A percentile compares a stretch with the other conserved stretches of the same genome.
phyloP scores from a whole-genome alignment of 148 eudicot genomes.

The Gaultheria prostrata region DNA sequence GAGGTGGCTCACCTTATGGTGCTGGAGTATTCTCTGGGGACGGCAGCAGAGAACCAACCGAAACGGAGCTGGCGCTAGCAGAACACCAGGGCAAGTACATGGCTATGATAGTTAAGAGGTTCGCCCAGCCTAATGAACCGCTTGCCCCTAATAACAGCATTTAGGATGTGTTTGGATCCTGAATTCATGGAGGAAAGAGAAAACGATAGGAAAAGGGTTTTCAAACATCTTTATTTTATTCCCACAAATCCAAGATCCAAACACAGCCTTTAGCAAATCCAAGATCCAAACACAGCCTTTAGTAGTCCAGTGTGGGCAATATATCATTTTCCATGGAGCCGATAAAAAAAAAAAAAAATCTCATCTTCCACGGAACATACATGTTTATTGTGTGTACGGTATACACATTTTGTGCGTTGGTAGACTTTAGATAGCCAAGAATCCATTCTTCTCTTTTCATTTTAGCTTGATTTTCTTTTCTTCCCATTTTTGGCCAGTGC shows the following conservation, averaged over 20 bases:
- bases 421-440: not conserved
- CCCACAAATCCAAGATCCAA: not conserved
- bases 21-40: constrained; percentile 75
- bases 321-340: not conserved
- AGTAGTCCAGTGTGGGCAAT: not conserved
- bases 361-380: not conserved
- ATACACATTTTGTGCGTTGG: not conserved
- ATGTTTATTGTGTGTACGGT: not conserved
- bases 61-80: constrained; percentile 59
- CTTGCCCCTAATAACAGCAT: not conserved
- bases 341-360: too few relatives aligned
- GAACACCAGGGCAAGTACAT: constrained; percentile 77
- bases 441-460: not conserved
- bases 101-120: constrained; percentile 64
- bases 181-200: not conserved
- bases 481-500: not conserved
- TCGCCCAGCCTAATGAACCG: constrained; percentile 26
- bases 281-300: not conserved
- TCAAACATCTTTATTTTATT: not conserved
- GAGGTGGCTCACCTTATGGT: constrained; percentile 83
- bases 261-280: not conserved
- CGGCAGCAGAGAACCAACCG: constrained; percentile 55
- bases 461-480: constrained; percentile 1
- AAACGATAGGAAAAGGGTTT: not conserved
- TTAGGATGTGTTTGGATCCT: not conserved